These are phyloP conservation scores for Globisporangium heterothallicum DNA, from an alignment of 352 stramenopile genomes.

Conservation along the genomic window DNA sequence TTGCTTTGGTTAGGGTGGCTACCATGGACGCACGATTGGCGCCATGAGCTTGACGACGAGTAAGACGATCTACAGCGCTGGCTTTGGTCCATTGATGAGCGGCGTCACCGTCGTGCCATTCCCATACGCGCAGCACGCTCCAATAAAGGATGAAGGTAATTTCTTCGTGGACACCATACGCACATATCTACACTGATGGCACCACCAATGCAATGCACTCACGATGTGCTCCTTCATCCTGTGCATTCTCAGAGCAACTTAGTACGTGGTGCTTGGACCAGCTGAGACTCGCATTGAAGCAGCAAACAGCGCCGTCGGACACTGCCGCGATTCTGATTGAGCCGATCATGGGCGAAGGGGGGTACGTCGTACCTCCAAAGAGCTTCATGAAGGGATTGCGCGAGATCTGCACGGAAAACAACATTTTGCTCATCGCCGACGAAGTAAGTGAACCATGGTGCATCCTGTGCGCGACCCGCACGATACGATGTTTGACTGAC, in stretches of 20 bases:
- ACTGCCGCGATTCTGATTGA: slow-evolving; percentile 91
- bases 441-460: slow-evolving; percentile 58
- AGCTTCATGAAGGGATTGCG: slow-evolving; percentile 90
- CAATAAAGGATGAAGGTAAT: slow-evolving; percentile 68
- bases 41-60: slow-evolving; percentile 91
- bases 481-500: too few species aligned
- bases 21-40: slow-evolving; percentile 89
- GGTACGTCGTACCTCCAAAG: slow-evolving; percentile 88
- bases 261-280: slow-evolving; percentile 78
- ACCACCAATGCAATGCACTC: too few species aligned
- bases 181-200: too few species aligned
- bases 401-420: slow-evolving; percentile 87
- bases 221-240: too few species aligned
- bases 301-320: slow-evolving; percentile 83
- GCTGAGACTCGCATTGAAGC: slow-evolving; percentile 85
- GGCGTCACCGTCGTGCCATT: slow-evolving; percentile 85
- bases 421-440: slow-evolving; percentile 92
- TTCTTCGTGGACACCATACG: background rate
- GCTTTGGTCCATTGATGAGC: slow-evolving; percentile 82
- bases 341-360: slow-evolving; percentile 87
- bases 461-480: too few species aligned
- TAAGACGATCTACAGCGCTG: slow-evolving; percentile 86
- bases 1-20: slow-evolving; percentile 52
- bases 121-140: slow-evolving; percentile 82
- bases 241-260: slow-evolving; percentile 35